A percentile compares a stretch with the other conserved stretches of the same genome.
phyloP scores from a whole-genome alignment of 2,329 filamentous ascomycete species.

The Colletotrichum zoysiae region DNA sequence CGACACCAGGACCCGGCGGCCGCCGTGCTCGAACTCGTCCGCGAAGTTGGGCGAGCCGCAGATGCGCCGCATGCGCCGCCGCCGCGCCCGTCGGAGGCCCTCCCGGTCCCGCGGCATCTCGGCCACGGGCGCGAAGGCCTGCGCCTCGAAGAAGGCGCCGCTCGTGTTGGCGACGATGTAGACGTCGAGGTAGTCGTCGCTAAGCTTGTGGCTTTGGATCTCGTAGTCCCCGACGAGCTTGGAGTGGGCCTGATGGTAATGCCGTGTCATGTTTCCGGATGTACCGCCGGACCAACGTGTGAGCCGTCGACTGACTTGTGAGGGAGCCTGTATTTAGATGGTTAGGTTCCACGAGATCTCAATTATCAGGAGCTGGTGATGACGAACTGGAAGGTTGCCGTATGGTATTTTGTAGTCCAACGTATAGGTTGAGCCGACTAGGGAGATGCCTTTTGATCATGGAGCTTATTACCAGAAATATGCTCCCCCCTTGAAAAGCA shows the following conservation, averaged over 20 bases:
- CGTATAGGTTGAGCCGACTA: not conserved
- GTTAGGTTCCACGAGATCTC: not conserved
- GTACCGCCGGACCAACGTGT: not conserved
- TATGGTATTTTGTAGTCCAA: not conserved
- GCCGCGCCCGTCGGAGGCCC: constrained; percentile 7
- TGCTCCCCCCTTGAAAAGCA: not conserved
- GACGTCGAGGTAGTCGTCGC: constrained; percentile 14
- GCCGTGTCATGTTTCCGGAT: not conserved
- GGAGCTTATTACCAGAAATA: not conserved
- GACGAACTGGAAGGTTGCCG: not conserved
- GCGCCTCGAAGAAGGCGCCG: constrained; percentile 6
- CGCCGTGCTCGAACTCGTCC: constrained; percentile 17
- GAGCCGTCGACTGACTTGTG: not conserved
- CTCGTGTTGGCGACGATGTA: constrained; percentile 8
- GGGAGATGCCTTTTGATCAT: not conserved
- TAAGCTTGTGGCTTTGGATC: not conserved
- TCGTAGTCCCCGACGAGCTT: not conserved
- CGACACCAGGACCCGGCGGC: constrained; percentile 16
- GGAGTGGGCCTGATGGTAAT: no score
- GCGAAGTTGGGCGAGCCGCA: constrained; percentile 15
- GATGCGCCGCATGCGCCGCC: constrained; percentile 21
- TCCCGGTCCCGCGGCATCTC: constrained; percentile 10
- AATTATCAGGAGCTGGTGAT: not conserved
- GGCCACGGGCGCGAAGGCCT: constrained; percentile 5
- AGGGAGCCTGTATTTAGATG: not conserved